Evolutionary conservation across 495 filamentous ascomycete species (phyloP).

Genomic region (Margaritispora aquatica): DNA sequence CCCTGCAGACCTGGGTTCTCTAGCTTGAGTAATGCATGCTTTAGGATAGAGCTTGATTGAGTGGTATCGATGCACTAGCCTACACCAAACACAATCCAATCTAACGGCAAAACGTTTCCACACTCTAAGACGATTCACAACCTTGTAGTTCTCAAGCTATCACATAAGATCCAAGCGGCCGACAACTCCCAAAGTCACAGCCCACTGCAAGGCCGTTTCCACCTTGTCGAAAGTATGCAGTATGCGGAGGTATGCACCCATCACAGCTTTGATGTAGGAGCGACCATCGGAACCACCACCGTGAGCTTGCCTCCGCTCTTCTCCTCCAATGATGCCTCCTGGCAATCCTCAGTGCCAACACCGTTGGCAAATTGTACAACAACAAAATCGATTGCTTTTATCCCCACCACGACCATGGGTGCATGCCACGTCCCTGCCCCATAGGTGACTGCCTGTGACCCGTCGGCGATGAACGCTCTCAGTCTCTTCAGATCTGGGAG

Average conservation of each 20-base stretch:
- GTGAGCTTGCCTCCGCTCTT: background rate
- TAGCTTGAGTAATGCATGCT: no score
- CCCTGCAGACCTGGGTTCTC: no score
- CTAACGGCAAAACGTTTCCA: background rate
- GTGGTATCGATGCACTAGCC: background rate
- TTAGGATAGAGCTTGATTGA: no score
- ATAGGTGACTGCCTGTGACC: slow-evolving; percentile 84
- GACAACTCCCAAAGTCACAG: background rate
- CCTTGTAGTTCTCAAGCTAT: no score
- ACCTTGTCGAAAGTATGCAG: background rate
- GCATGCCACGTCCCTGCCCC: slow-evolving; percentile 89
- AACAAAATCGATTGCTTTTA: slow-evolving; percentile 66
- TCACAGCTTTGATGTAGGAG: background rate
- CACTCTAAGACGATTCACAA: no score
- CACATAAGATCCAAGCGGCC: background rate
- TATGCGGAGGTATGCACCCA: background rate
- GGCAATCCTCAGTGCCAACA: slow-evolving; percentile 78
- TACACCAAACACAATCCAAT: background rate
- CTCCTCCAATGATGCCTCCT: slow-evolving; percentile 54
- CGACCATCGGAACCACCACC: slow-evolving; percentile 8
- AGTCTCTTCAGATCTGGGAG: slow-evolving; percentile 67
- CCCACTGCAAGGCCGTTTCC: background rate
- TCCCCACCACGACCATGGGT: slow-evolving; percentile 86
- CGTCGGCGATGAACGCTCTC: slow-evolving; percentile 73
- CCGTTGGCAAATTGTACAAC: slow-evolving; percentile 87